phyloP scores from a whole-genome alignment of 495 filamentous ascomycete species.

The Saxispiralis lemnorum region DNA sequence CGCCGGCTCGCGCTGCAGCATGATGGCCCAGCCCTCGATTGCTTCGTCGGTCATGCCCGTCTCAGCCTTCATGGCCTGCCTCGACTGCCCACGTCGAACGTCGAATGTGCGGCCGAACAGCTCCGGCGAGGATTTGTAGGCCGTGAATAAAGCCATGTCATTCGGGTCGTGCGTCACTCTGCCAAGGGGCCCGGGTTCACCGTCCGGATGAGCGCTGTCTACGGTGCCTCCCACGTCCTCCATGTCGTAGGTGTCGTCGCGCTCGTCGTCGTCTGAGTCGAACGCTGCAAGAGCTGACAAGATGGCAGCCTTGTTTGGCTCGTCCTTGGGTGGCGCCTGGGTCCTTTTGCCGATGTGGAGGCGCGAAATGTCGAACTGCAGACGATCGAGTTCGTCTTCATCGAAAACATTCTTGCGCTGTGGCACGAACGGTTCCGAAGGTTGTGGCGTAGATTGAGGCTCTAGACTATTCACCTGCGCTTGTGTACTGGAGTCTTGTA shows the following conservation, averaged over 20 bases:
- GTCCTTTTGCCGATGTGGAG: slow-evolving; percentile 64
- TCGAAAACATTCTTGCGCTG: slow-evolving; percentile 54
- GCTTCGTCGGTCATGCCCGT: slow-evolving; percentile 86
- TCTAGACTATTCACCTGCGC: slow-evolving; percentile 19
- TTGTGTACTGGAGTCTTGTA: slow-evolving; percentile 21
- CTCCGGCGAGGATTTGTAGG: slow-evolving; percentile 42
- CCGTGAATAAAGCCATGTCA: slow-evolving; percentile 41
- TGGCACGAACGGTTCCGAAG: slow-evolving; percentile 16
- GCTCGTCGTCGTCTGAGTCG: slow-evolving; percentile 88
- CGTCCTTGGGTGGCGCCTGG: slow-evolving; percentile 11
- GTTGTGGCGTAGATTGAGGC: slow-evolving; percentile 27
- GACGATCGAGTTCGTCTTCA: slow-evolving; percentile 62
- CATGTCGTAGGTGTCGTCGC: slow-evolving; percentile 90
- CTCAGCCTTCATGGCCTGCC: slow-evolving; percentile 48
- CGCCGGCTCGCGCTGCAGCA: slow-evolving; percentile 56
- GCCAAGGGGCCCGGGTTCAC: slow-evolving; percentile 13
- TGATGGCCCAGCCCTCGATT: slow-evolving; percentile 84
- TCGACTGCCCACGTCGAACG: slow-evolving; percentile 43
- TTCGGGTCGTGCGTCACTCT: slow-evolving; percentile 16
- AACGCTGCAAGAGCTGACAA: slow-evolving; percentile 79
- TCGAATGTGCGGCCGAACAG: slow-evolving; percentile 51
- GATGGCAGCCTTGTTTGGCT: slow-evolving; percentile 60
- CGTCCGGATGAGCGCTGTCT: slow-evolving; percentile 34
- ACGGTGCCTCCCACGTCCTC: slow-evolving; percentile 81
- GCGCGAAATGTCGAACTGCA: slow-evolving; percentile 40